A percentile compares a stretch with the other conserved stretches of the same genome.
These are phyloP conservation scores for Mortierella hygrophila DNA, from an alignment of 192 early-diverging fungal species.

Conservation along the genomic window DNA sequence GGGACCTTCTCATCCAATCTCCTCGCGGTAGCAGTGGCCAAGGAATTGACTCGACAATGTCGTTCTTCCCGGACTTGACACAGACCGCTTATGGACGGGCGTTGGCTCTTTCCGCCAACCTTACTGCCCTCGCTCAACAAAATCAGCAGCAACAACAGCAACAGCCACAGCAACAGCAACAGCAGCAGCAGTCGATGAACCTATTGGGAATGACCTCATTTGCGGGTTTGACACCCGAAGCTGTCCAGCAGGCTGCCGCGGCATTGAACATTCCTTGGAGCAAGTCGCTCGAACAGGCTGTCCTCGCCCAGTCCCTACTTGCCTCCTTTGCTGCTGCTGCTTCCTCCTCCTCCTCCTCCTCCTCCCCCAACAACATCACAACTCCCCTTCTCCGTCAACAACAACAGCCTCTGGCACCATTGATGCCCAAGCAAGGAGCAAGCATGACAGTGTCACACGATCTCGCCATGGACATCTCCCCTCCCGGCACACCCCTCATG, in stretches of 20 bases:
- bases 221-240: slow-evolving; percentile 39
- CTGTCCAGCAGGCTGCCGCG: slow-evolving; percentile 45
- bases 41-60: slow-evolving; percentile 8
- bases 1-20: not conserved
- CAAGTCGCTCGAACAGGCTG: slow-evolving; percentile 42
- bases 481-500: slow-evolving; percentile 22
- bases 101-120: not conserved
- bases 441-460: slow-evolving; percentile 51
- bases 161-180: not conserved
- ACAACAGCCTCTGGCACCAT: slow-evolving; percentile 4
- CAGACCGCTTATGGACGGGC: not conserved
- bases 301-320: slow-evolving; percentile 44
- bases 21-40: not conserved
- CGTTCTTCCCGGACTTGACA: not conserved
- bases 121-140: not conserved
- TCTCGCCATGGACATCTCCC: slow-evolving; percentile 39
- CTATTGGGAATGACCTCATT: not conserved
- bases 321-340: slow-evolving; percentile 16
- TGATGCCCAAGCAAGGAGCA: slow-evolving; percentile 40
- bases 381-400: not conserved
- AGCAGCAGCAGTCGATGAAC: not conserved
- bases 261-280: slow-evolving; percentile 55
- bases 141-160: not conserved
- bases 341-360: not conserved
- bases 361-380: not conserved